These are phyloP conservation scores for Rhizophagus sp. DNA, from an alignment of 192 early-diverging fungal genomes.

Conservation along the genomic window DNA sequence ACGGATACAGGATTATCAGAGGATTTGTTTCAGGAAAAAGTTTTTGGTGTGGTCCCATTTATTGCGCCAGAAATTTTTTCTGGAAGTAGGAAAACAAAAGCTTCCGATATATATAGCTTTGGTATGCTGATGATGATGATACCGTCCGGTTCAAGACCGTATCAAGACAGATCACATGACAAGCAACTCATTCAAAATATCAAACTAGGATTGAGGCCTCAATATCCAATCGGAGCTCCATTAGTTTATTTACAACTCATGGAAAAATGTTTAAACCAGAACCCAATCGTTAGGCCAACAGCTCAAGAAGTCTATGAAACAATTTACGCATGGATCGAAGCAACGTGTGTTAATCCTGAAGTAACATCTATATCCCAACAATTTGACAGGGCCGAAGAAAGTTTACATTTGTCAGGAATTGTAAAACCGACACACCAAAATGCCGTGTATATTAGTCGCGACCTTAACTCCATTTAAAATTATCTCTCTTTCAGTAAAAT, in stretches of 20 bases:
- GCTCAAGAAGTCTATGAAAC: background rate
- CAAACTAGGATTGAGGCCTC: slow-evolving; percentile 34
- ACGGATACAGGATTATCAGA: background rate
- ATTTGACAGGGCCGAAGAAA: too few species aligned
- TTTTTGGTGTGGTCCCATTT: slow-evolving; percentile 38
- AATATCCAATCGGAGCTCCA: slow-evolving; percentile 36
- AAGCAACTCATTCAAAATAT: slow-evolving; percentile 28
- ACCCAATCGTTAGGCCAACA: background rate
- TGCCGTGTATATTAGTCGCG: too few species aligned
- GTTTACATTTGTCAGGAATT: too few species aligned
- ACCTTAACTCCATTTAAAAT: too few species aligned
- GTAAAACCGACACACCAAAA: too few species aligned
- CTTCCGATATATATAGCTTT: slow-evolving; percentile 41
- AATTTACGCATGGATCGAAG: too few species aligned
- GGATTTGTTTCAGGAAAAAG: background rate
- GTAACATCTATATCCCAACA: too few species aligned
- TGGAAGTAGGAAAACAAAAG: background rate
- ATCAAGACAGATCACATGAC: slow-evolving; percentile 31
- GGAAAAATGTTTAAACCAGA: too few species aligned
- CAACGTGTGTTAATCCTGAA: too few species aligned
- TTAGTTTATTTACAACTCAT: slow-evolving; percentile 3
- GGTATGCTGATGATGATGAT: slow-evolving; percentile 46
- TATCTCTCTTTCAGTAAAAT: too few species aligned
- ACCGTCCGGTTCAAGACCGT: slow-evolving; percentile 35
- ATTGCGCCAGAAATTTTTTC: slow-evolving; percentile 35